A percentile compares a stretch with the other conserved stretches of the same genome.
These are phyloP conservation scores for Pythium periplocum DNA, from an alignment of 352 stramenopile genomes.

Conservation along the genomic window DNA sequence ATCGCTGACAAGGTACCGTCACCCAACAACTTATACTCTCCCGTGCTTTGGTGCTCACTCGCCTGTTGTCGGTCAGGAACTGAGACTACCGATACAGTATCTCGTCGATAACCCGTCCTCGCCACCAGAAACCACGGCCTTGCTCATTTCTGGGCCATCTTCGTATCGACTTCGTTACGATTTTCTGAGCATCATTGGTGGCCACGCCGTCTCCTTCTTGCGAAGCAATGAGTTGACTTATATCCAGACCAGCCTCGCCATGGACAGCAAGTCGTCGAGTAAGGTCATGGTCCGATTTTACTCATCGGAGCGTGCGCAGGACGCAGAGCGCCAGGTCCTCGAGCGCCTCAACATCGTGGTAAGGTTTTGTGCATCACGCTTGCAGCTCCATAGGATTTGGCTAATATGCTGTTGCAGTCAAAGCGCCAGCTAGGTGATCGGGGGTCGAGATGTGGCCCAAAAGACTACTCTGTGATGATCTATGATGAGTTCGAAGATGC, in stretches of 20 bases:
- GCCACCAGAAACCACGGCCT: constrained; percentile 33
- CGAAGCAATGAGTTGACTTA: constrained; percentile 32
- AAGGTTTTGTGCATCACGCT: constrained; percentile 5
- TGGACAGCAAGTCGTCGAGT: constrained; percentile 43
- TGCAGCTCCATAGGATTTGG: too few species aligned
- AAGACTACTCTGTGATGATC: constrained; percentile 26
- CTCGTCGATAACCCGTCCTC: constrained; percentile 58
- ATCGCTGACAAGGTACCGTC: constrained; percentile 38
- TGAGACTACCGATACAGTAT: constrained; percentile 69
- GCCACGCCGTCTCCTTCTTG: constrained; percentile 20
- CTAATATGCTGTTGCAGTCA: too few species aligned
- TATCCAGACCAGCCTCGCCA: constrained; percentile 41
- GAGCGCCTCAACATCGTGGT: constrained; percentile 36
- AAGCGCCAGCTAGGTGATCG: too few species aligned
- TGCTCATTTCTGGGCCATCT: constrained; percentile 51
- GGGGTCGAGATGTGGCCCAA: not conserved
- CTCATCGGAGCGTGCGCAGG: constrained; percentile 22
- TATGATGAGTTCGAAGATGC: constrained; percentile 51
- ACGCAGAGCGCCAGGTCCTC: constrained; percentile 39
- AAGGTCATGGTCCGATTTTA: constrained; percentile 66
- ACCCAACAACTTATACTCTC: too few species aligned
- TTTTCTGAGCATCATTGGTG: constrained; percentile 31
- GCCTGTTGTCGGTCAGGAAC: constrained; percentile 25
- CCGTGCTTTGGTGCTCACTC: too few species aligned
- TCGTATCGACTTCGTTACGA: constrained; percentile 70